Conservation (phyloP, 331 rosid genomes). For the Pyrus hybrid region DNA sequence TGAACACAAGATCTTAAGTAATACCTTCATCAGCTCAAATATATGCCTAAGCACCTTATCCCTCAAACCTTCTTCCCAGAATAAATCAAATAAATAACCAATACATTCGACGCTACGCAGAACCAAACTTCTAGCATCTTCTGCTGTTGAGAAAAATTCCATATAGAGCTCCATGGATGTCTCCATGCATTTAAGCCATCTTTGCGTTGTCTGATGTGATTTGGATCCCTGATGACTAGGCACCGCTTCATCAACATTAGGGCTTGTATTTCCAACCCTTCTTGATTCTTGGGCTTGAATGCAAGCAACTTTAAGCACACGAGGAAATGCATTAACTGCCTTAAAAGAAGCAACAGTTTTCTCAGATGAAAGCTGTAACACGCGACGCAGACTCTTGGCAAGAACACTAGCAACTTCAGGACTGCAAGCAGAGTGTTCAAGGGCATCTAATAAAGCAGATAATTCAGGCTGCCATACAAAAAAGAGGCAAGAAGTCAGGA, state of each 20-base stretch:
- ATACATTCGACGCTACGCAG: slow-evolving; percentile 58
- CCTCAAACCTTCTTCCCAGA: slow-evolving; percentile 87
- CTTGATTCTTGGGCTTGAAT: slow-evolving; percentile 75
- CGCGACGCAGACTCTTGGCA: slow-evolving; percentile 56
- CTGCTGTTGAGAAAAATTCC: slow-evolving; percentile 51
- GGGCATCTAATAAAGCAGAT: slow-evolving; percentile 75
- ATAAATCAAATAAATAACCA: slow-evolving; percentile 77
- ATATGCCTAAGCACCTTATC: slow-evolving; percentile 61
- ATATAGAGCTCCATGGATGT: slow-evolving; percentile 61
- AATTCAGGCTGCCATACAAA: slow-evolving; percentile 59
- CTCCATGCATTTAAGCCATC: slow-evolving; percentile 55
- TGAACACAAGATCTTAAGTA: not conserved
- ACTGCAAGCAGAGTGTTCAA: slow-evolving; percentile 79
- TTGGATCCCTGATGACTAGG: slow-evolving; percentile 26
- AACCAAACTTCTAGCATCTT: slow-evolving; percentile 54
- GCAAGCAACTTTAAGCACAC: slow-evolving; percentile 84
- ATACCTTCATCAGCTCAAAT: slow-evolving; percentile 89
- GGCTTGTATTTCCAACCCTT: slow-evolving; percentile 29
- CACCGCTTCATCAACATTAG: slow-evolving; percentile 23
- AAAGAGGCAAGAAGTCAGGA: slow-evolving; percentile 13
- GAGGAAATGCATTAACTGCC: slow-evolving; percentile 64
- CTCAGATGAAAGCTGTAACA: slow-evolving; percentile 74
- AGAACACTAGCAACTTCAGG: slow-evolving; percentile 61
- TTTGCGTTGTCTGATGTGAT: slow-evolving; percentile 28
- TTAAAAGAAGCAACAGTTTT: slow-evolving; percentile 70